Evolutionary conservation across 805 yeast genomes (phyloP), one percentile per base, ranked within the genome.

Genomic region (Saturnispora diversa): DNA sequence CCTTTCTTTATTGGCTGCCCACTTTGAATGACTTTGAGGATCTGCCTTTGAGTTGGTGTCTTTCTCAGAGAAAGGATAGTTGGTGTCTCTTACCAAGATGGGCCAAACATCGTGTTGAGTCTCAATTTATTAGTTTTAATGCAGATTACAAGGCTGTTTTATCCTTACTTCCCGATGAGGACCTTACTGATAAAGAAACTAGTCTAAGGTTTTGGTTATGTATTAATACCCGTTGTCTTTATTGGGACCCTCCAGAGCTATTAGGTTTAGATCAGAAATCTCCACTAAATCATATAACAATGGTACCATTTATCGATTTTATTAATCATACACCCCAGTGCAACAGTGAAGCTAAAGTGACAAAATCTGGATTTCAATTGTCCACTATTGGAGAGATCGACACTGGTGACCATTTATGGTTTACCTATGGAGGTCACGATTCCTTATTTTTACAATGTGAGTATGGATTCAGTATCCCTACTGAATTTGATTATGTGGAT

Each of bases 241-340:
- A 86, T 56, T 78, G 80, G 79, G 69, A 72, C 3, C 60, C 84
- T 2, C 78, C 83, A 1, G 40, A 37, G 6, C 39, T 29, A 6
- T 37, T 58, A 35, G 16, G 19, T 11, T 20, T 36, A n/a, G n/a
- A n/a, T 17, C 13, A 36, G 16, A n/a, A 28, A 10, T 27, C 11
- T 28, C 13, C 22, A 20, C 85, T 81, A 49, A 42, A 42, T 31
- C 81, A 84, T 56, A 79, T 90, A 64, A 85, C 97, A 2, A 64
- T 90, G 74, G 97, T 90, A 0, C 98, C 98, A 0, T 80, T 67
- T 47, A 87, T 88, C 19, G 98, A 90, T 62, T 83, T 84, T 56
- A 63, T 90, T 38, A 92, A 90, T 60, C 97, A 90, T 59, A 53
- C 54, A 3, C 40, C 64, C 28, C 68, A 69, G 5, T 72, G 68